These are phyloP conservation scores for Brassica balearica DNA, from an alignment of 441 rosid species.

Conservation along the genomic window DNA sequence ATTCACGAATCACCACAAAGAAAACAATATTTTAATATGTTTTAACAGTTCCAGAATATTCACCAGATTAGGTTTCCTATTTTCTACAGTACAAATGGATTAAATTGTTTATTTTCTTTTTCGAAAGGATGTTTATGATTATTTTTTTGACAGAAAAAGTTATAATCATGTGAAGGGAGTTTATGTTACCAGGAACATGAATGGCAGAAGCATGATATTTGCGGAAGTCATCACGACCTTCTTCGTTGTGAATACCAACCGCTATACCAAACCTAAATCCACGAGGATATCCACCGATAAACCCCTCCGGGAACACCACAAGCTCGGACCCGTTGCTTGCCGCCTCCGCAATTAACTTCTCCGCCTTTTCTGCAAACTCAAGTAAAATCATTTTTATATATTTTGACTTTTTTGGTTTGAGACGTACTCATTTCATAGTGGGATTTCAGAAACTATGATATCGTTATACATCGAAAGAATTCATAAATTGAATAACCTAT, in stretches of 20 bases:
- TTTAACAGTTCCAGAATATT: not conserved
- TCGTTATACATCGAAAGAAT: not conserved
- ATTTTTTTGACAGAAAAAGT: not conserved
- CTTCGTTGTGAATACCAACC: not conserved
- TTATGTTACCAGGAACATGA: slow-evolving; percentile 6
- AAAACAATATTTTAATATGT: not conserved
- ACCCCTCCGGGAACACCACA: not conserved
- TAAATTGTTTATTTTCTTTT: not conserved
- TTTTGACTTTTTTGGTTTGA: not conserved
- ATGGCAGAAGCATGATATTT: slow-evolving; percentile 3
- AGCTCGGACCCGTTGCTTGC: not conserved
- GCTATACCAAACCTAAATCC: slow-evolving; percentile 1
- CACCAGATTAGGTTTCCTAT: too few species aligned
- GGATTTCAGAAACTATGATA: not conserved
- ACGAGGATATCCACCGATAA: slow-evolving; percentile 6
- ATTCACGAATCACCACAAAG: not conserved
- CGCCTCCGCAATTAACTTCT: not conserved
- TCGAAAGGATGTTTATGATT: not conserved
- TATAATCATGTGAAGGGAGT: not conserved
- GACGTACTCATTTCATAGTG: not conserved
- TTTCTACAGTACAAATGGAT: not conserved
- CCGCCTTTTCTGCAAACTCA: slow-evolving; percentile 6
- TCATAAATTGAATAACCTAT: not conserved
- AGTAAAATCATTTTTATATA: not conserved
- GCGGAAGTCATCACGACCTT: not conserved